A percentile compares a stretch with the other conserved stretches of the same genome.
phyloP scores from a whole-genome alignment of 345 rosid genomes.

The Balakata baccata region DNA sequence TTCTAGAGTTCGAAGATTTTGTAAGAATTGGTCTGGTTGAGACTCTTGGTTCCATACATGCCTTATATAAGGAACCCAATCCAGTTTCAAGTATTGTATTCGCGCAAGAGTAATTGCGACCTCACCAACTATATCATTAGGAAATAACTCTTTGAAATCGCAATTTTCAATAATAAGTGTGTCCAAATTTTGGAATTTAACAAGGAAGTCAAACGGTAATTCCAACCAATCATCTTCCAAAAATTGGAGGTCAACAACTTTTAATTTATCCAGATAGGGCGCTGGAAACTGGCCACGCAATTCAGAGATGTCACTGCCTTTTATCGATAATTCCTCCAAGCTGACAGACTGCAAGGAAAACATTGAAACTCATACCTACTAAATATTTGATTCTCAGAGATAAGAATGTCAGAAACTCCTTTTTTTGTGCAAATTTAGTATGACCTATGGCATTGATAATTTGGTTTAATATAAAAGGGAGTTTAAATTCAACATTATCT shows the following conservation, averaged over 20 bases:
- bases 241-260: background rate
- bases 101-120: background rate
- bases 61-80: background rate
- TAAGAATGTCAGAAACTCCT: too few relatives aligned
- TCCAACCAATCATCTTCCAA: background rate
- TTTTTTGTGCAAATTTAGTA: too few relatives aligned
- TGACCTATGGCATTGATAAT: too few relatives aligned
- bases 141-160: constrained; percentile 9
- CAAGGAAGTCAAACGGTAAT: background rate
- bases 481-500: too few relatives aligned
- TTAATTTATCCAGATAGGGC: background rate
- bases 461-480: too few relatives aligned
- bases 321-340: constrained; percentile 14
- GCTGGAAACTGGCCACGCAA: background rate
- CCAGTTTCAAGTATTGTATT: background rate
- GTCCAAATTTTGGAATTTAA: constrained; percentile 16
- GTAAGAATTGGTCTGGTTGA: background rate
- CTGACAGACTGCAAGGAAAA: constrained; percentile 17
- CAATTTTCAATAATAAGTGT: background rate
- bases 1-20: constrained; percentile 13
- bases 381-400: too few relatives aligned
- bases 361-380: too few relatives aligned
- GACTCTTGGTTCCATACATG: constrained; percentile 10
- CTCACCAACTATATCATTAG: background rate
- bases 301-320: background rate